Conservation (phyloP, 331 rosid genomes). For the Pyracantha coccinea region DNA sequence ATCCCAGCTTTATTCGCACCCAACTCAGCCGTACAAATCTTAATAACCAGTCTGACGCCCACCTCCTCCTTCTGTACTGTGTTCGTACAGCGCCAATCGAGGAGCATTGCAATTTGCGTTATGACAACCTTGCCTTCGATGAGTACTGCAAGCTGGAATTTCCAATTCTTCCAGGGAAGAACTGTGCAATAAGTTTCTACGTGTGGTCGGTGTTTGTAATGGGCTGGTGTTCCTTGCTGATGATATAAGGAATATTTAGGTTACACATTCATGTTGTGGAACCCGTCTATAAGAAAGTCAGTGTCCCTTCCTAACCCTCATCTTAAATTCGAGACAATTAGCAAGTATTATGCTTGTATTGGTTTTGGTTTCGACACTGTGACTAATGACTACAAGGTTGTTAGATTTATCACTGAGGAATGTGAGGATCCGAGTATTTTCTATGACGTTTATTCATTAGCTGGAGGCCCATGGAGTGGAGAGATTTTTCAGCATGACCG, state of each 20-base stretch:
- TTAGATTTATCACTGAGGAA: conserved; percentile 4
- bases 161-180: neutral
- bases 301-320: conserved; percentile 14
- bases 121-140: neutral
- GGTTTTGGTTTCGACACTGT: neutral
- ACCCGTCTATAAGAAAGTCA: conserved; percentile 18
- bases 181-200: neutral
- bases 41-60: neutral
- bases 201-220: conserved; percentile 7
- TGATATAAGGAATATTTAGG: neutral
- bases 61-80: neutral
- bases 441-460: conserved; percentile 23
- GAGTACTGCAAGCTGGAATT: neutral
- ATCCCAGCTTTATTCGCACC: conserved; percentile 12
- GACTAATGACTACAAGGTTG: conserved; percentile 13
- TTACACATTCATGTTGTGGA: neutral
- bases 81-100: neutral
- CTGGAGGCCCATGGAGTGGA: conserved; percentile 23
- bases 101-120: neutral
- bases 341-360: conserved; percentile 3
- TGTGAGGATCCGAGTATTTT: neutral
- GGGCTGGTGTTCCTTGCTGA: conserved; percentile 16
- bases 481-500: too few relatives aligned
- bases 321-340: neutral
- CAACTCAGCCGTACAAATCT: neutral